Percentiles rank a stretch among this genome's conserved stretches.
These are phyloP conservation scores for Trichoderma brevicompactum DNA, from an alignment of 2,329 filamentous ascomycete species.

Conservation along the genomic window DNA sequence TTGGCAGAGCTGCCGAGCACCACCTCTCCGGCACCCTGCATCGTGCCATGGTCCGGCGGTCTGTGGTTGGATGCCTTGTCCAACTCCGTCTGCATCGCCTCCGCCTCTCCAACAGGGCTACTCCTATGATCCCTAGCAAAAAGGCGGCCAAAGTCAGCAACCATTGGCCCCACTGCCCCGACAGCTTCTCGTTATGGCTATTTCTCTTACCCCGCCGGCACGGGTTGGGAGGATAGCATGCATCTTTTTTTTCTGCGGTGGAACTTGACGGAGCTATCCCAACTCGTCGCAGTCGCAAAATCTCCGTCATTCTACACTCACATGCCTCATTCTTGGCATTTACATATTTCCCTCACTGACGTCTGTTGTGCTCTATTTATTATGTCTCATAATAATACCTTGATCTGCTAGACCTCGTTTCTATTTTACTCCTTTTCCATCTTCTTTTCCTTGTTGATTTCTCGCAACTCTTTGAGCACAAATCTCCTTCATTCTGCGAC, in stretches of 20 bases:
- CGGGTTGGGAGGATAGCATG: neutral
- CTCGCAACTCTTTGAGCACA: no score
- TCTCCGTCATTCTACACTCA: conserved; percentile 9
- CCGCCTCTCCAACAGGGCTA: neutral
- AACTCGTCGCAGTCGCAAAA: conserved; percentile 21
- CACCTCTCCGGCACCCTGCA: neutral
- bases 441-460: neutral
- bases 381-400: neutral
- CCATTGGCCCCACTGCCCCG: neutral
- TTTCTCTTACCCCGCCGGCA: conserved; percentile 36
- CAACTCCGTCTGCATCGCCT: neutral
- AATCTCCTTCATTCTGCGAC: conserved; percentile 26
- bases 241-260: neutral
- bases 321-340: conserved; percentile 7
- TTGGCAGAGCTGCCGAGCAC: neutral
- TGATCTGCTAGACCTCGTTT: neutral
- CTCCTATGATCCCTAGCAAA: neutral
- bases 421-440: neutral
- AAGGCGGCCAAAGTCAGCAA: neutral
- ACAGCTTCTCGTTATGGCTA: conserved; percentile 14
- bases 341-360: conserved; percentile 6
- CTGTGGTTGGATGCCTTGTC: neutral
- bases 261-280: conserved; percentile 3
- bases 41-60: neutral
- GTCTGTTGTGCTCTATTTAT: neutral